A percentile compares a stretch with the other conserved stretches of the same genome.
Evolutionary conservation across 2,329 filamentous ascomycete species (phyloP).

Genomic region (Aphanoascus verrucosus): DNA sequence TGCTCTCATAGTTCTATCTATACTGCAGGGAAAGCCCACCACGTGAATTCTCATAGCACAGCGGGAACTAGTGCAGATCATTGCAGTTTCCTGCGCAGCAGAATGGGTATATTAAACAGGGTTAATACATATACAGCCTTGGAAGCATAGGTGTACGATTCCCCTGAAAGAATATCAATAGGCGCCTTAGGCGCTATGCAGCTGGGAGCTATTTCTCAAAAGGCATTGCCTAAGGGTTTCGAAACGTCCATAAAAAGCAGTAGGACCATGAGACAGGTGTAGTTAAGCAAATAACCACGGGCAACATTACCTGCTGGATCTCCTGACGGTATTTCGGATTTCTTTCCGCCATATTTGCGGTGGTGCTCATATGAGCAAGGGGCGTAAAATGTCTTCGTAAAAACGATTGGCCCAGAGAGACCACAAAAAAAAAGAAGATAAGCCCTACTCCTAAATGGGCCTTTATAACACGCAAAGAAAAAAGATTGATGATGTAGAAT

Average conservation of each 20-base stretch:
- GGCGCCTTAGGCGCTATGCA: not conserved
- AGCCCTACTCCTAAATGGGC: not conserved
- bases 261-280: not conserved
- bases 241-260: not conserved
- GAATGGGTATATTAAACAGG: not conserved
- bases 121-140: not conserved
- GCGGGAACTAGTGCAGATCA: no score
- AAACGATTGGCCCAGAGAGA: not conserved
- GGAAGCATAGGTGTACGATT: not conserved
- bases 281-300: not conserved
- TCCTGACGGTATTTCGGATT: conserved; percentile 88
- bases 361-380: not conserved
- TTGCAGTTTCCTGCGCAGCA: not conserved
- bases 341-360: conserved; percentile 57
- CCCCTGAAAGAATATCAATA: not conserved
- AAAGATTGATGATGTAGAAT: not conserved
- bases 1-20: no score
- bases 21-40: no score
- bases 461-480: not conserved
- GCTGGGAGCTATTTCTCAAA: not conserved
- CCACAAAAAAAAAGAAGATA: not conserved
- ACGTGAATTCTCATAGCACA: no score
- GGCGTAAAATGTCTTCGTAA: no score
- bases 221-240: not conserved
- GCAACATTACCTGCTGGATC: conserved; percentile 73